phyloP scores from a whole-genome alignment of 139 green algal genomes.

The Microglena sp. region DNA sequence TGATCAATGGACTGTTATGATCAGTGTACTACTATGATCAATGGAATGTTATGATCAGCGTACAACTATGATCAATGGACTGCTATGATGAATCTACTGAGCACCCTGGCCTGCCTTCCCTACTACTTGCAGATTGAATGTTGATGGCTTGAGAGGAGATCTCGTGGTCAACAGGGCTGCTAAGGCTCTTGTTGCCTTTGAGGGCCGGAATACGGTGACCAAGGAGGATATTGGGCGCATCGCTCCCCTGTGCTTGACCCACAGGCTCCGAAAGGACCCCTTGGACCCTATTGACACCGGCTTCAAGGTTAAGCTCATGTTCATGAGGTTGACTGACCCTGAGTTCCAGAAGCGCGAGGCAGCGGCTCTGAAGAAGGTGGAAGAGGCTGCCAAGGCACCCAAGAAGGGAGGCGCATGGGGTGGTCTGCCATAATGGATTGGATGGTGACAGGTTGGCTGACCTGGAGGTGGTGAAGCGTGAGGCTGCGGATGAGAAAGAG shows the following conservation, averaged over 20 bases:
- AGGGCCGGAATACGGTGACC: slow-evolving; percentile 61
- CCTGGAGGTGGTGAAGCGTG: too few relatives aligned
- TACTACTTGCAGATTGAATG: neutral
- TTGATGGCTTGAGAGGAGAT: slow-evolving; percentile 1
- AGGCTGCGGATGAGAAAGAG: too few relatives aligned
- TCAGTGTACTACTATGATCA: neutral
- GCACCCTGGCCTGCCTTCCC: neutral
- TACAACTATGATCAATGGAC: neutral
- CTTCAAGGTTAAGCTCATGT: slow-evolving; percentile 71
- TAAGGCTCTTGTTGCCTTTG: slow-evolving; percentile 64
- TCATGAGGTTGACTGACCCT: slow-evolving; percentile 56
- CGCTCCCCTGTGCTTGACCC: slow-evolving; percentile 70
- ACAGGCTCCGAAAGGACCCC: slow-evolving; percentile 86
- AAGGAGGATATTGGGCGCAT: slow-evolving; percentile 66
- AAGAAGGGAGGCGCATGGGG: too few relatives aligned
- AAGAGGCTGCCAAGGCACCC: too few relatives aligned
- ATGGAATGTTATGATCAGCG: neutral
- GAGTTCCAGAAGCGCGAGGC: slow-evolving; percentile 36
- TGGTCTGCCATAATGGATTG: too few relatives aligned
- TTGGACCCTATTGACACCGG: slow-evolving; percentile 83
- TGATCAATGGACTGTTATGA: too few relatives aligned
- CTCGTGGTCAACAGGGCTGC: slow-evolving; percentile 9
- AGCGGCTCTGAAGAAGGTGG: slow-evolving; percentile 29
- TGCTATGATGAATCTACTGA: neutral
- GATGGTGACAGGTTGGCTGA: too few relatives aligned